Conservation (phyloP, 225 moss, liverwort and hornwort genomes). For the Sphagnum contortum region DNA sequence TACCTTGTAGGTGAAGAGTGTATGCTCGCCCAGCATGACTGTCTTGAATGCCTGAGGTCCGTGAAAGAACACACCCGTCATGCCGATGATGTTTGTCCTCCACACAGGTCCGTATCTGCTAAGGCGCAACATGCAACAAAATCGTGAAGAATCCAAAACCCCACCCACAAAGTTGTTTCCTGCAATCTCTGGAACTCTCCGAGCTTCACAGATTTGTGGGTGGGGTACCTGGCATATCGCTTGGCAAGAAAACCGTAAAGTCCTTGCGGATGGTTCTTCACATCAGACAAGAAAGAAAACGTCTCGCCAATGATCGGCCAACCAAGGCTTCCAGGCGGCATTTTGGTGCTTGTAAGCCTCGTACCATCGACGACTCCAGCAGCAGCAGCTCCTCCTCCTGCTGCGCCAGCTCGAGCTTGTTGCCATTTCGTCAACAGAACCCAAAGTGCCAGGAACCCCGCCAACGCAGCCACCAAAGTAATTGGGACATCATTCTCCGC, state of each 20-base stretch:
- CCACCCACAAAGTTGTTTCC: background rate
- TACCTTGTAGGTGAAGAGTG: constrained; percentile 2
- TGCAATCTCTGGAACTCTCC: background rate
- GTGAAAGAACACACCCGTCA: constrained; percentile 1
- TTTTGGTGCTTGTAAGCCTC: background rate
- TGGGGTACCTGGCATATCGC: background rate
- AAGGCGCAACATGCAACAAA: background rate
- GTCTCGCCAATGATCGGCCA: constrained; percentile 1
- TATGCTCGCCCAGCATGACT: constrained; percentile 3
- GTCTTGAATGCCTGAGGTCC: background rate
- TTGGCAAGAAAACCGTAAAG: background rate
- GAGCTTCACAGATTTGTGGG: background rate
- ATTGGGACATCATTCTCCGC: no score
- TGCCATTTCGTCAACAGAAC: no score
- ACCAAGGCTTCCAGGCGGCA: background rate
- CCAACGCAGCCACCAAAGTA: no score
- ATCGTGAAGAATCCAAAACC: no score
- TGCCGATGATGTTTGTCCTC: constrained; percentile 3
- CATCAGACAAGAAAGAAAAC: background rate
- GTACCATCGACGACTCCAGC: no score
- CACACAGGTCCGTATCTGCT: constrained; percentile 1
- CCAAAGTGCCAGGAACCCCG: no score
- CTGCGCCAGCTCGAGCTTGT: no score
- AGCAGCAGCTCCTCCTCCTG: no score
- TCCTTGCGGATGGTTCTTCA: background rate